phyloP scores from a whole-genome alignment of 2,329 filamentous ascomycete genomes.

The Trichoderma harzianum region DNA sequence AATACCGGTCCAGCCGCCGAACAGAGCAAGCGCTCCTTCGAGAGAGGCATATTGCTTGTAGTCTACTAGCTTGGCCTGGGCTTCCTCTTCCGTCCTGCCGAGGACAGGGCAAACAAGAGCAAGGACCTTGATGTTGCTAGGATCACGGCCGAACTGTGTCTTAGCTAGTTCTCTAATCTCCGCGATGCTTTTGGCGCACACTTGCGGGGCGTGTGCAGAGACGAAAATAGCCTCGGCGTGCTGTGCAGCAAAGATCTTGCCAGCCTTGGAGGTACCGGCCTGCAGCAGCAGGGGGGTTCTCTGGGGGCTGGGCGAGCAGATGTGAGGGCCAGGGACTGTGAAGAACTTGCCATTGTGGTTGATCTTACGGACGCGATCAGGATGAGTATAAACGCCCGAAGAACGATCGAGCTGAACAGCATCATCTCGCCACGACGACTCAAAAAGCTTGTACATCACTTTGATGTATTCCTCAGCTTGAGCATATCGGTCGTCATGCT shows the following conservation, averaged over 20 bases:
- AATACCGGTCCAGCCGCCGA: constrained; percentile 69
- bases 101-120: constrained; percentile 64
- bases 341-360: constrained; percentile 64
- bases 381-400: constrained; percentile 53
- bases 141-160: constrained; percentile 54
- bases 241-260: constrained; percentile 64
- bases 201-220: constrained; percentile 59
- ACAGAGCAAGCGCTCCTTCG: constrained; percentile 65
- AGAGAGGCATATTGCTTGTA: constrained; percentile 57
- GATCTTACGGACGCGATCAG: constrained; percentile 57
- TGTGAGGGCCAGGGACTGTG: constrained; percentile 61
- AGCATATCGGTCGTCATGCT: constrained; percentile 64
- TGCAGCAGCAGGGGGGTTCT: constrained; percentile 67
- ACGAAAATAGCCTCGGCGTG: constrained; percentile 72
- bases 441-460: constrained; percentile 64
- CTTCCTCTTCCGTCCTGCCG: constrained; percentile 63
- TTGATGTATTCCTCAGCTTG: constrained; percentile 62
- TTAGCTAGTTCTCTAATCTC: constrained; percentile 58
- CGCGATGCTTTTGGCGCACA: constrained; percentile 59
- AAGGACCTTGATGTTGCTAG: constrained; percentile 62
- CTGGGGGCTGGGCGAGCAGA: constrained; percentile 64
- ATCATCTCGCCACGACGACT: constrained; percentile 65
- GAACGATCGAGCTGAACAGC: constrained; percentile 59
- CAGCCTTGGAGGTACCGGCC: constrained; percentile 64
- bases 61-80: constrained; percentile 59